Base-by-base conservation (phyloP, 2,329 filamentous ascomycete species). In the Dactylonectria estremocensis region DNA sequence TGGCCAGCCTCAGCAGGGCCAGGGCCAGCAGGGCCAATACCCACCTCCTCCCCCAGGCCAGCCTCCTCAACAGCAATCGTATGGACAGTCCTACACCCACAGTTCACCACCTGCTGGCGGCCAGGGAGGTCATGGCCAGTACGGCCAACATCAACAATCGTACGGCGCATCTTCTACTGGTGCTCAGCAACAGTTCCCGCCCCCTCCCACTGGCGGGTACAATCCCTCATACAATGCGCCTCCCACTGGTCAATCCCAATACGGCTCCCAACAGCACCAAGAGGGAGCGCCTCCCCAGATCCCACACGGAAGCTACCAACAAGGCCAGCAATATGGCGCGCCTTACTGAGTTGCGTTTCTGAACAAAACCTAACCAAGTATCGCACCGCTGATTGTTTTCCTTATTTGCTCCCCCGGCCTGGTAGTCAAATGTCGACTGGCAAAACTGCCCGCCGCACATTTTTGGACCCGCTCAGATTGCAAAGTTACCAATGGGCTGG, bases 241-340 rank as follows among this genome's bases (percentile, higher is more conserved):
- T 2, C 76, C 77, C n/a, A 72, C 71, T 33, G 71, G 70, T n/a
- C 74, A 79, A 57, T 74, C 74, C 35, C 69, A 78, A 13, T 79
- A 80, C 46, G 76, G 77, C 35, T 68, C 71, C 35, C 73, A 75
- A 48, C 73, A 75, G 48, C 69, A 76, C 6, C 77, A 79, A 40
- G 72, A 73, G 16, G 70, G 74, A 20, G 72, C 71, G 18, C 70
- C 77, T 33, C 74, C 74, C 28, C 72, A 76, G 31, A 70, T 77
- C 20, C 76, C 78, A 28, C 75, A 75, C 33, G 78, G 79, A 71
- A 79, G 76, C 33, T 82, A 82, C 61, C 69, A 67, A 28, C 62
- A 67, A 16, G 64, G 67, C 37, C 63, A 74, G 59, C 74, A 76
- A 55, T 74, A 77, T 46, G 71, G 69, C 37, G 68, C 71, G 46